These are phyloP conservation scores for Rhipidocladum racemiflorum DNA, from an alignment of 176 grass and related monocot species.

Conservation along the genomic window DNA sequence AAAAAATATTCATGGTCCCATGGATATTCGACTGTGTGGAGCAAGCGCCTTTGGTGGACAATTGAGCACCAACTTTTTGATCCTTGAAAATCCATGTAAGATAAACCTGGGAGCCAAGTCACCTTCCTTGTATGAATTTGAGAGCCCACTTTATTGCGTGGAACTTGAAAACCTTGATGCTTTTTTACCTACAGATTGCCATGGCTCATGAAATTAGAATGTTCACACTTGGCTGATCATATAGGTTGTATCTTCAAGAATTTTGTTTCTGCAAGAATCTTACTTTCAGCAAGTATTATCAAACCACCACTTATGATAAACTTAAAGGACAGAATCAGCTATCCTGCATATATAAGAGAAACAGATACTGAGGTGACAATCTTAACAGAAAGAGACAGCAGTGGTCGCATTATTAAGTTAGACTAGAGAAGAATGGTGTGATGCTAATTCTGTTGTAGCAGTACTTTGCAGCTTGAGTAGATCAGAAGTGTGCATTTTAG, in stretches of 20 bases:
- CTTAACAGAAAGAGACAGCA: neutral
- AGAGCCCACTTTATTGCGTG: neutral
- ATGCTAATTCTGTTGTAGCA: neutral
- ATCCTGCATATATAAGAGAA: neutral
- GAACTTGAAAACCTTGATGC: neutral
- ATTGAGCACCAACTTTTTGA: neutral
- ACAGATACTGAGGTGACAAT: neutral
- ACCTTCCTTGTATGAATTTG: neutral
- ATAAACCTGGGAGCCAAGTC: neutral
- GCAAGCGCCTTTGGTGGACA: neutral
- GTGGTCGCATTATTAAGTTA: neutral
- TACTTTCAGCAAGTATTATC: neutral
- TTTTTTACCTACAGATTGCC: neutral
- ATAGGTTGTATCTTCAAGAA: neutral
- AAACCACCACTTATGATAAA: neutral
- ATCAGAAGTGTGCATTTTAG: neutral
- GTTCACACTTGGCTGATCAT: neutral
- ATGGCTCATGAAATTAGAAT: neutral
- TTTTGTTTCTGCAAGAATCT: neutral
- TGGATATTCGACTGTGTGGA: slow-evolving; percentile 7
- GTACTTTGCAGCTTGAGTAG: neutral
- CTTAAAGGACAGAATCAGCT: neutral
- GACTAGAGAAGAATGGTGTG: neutral
- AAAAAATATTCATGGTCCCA: neutral
- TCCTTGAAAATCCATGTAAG: neutral